These are phyloP conservation scores for Cyberlindnera veronae DNA, from an alignment of 805 yeast genomes.

Conservation along the genomic window DNA sequence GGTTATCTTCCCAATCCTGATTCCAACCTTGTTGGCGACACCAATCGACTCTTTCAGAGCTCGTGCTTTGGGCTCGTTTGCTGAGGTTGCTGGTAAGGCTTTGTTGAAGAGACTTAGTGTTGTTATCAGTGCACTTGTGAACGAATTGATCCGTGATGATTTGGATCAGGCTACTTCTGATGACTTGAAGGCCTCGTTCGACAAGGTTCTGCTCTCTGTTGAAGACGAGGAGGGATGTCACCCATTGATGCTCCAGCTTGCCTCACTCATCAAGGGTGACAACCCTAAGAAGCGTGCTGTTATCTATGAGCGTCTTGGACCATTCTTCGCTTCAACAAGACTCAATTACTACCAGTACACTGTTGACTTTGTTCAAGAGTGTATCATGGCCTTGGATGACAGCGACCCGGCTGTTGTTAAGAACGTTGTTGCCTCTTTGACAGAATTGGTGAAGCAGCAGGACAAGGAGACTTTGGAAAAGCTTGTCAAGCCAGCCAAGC, in stretches of 20 bases:
- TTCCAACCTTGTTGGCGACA: conserved; percentile 77
- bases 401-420: conserved; percentile 56
- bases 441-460: conserved; percentile 64
- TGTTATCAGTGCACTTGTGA: conserved; percentile 72
- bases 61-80: conserved; percentile 80
- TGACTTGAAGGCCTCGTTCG: conserved; percentile 55
- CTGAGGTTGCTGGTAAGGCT: conserved; percentile 86
- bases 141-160: conserved; percentile 43
- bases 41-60: conserved; percentile 86
- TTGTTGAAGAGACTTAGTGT: conserved; percentile 67
- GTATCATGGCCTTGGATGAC: conserved; percentile 73
- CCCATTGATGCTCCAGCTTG: conserved; percentile 76
- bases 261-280: conserved; percentile 74
- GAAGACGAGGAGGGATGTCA: conserved; percentile 77
- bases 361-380: conserved; percentile 68
- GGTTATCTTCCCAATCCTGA: conserved; percentile 86
- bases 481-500: conserved; percentile 76
- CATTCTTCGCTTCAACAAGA: conserved; percentile 61
- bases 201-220: conserved; percentile 67
- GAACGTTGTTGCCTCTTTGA: conserved; percentile 62
- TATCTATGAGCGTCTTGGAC: conserved; percentile 62
- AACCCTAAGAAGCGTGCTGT: conserved; percentile 60
- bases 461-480: conserved; percentile 73
- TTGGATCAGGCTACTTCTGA: conserved; percentile 35
- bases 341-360: conserved; percentile 72